Conservation (phyloP, 2,329 filamentous ascomycete species). For the Phialophora tarda region DNA sequence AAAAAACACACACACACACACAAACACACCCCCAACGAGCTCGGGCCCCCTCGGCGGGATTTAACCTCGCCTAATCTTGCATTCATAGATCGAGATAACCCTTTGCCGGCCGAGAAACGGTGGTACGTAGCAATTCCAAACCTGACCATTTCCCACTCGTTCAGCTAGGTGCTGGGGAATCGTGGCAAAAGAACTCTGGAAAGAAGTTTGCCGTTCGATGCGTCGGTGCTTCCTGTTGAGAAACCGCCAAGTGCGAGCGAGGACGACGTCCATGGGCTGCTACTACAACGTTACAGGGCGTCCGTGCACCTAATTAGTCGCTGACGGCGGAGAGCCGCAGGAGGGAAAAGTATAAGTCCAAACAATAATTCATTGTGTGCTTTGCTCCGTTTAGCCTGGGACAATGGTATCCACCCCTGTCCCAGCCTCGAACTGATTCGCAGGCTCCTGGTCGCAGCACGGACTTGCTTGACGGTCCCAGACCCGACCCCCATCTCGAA, state of each 20-base stretch:
- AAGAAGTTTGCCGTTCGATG: neutral
- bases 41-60: neutral
- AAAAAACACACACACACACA: no score
- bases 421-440: neutral
- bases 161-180: neutral
- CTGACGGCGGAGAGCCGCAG: slow-evolving; percentile 22
- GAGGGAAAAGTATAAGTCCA: slow-evolving; percentile 1
- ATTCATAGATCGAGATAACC: neutral
- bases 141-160: neutral
- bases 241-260: neutral
- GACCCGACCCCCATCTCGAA: neutral
- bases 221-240: neutral
- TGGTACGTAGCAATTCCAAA: neutral
- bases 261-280: neutral
- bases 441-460: neutral
- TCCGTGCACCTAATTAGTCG: slow-evolving; percentile 8
- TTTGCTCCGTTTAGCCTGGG: neutral
- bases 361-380: neutral
- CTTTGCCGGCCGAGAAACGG: neutral
- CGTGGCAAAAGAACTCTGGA: no score
- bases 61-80: neutral
- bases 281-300: neutral
- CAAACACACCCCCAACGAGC: neutral
- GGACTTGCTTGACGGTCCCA: neutral
- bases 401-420: neutral